A percentile compares a stretch with the other conserved stretches of the same genome.
Conservation (phyloP, 148 eudicot species). For the Euryodendron excelsum region DNA sequence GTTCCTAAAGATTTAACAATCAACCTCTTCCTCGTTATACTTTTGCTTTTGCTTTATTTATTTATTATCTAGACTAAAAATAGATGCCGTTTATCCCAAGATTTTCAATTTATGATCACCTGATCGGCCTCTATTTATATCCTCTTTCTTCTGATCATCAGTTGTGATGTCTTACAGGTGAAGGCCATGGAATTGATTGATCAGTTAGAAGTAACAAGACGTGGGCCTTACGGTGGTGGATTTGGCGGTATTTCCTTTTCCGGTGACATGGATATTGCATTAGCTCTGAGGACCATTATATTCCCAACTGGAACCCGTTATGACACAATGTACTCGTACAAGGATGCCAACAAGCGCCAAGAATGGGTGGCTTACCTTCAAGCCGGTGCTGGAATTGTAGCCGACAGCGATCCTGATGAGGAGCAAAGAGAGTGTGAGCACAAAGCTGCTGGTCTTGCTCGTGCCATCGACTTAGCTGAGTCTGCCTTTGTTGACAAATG, state of each 20-base stretch:
- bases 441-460: constrained; percentile 79
- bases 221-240: constrained; percentile 97
- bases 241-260: constrained; percentile 86
- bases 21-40: neutral
- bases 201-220: constrained; percentile 63
- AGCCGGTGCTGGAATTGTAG: constrained; percentile 97
- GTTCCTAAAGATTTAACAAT: too few relatives aligned
- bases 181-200: constrained; percentile 98
- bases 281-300: constrained; percentile 81
- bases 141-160: constrained; percentile 5
- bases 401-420: constrained; percentile 77
- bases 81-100: neutral
- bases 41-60: neutral
- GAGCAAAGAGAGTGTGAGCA: constrained; percentile 88
- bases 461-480: constrained; percentile 92
- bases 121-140: neutral
- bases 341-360: constrained; percentile 43
- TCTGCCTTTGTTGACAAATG: constrained; percentile 49
- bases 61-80: neutral
- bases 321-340: constrained; percentile 84
- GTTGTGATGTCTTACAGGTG: constrained; percentile 41
- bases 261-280: constrained; percentile 90
- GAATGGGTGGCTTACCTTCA: constrained; percentile 94
- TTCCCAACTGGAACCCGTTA: constrained; percentile 61
- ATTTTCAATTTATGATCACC: neutral